A percentile compares a stretch with the other conserved stretches of the same genome.
These are phyloP conservation scores for Fusarium tricinctum DNA, from an alignment of 2,329 filamentous ascomycete species.

Conservation along the genomic window DNA sequence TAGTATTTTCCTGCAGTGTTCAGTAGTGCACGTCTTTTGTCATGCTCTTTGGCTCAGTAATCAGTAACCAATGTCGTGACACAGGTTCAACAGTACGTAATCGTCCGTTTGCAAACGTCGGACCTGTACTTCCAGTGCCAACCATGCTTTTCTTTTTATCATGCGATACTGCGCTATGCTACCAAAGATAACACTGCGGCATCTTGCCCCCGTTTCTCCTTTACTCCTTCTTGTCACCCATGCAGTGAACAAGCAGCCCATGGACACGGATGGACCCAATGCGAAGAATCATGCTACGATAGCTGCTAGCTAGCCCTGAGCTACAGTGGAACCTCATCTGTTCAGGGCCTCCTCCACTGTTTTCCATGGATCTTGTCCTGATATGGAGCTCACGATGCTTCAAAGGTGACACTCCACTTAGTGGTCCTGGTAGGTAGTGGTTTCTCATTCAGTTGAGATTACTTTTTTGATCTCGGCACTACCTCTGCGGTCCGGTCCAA, in stretches of 20 bases:
- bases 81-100: slow-evolving; percentile 44
- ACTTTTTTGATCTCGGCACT: slow-evolving; percentile 35
- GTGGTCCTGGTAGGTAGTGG: slow-evolving; percentile 17
- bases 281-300: slow-evolving; percentile 40
- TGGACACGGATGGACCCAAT: not conserved
- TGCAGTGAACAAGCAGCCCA: not conserved
- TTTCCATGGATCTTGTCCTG: slow-evolving; percentile 34
- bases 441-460: slow-evolving; percentile 36
- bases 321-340: slow-evolving; percentile 37
- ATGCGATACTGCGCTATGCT: slow-evolving; percentile 40
- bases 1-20: not conserved
- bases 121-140: slow-evolving; percentile 26
- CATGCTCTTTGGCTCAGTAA: slow-evolving; percentile 33
- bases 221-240: slow-evolving; percentile 34
- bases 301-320: slow-evolving; percentile 28
- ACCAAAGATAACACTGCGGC: slow-evolving; percentile 17
- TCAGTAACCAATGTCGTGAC: slow-evolving; percentile 39
- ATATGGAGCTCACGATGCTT: slow-evolving; percentile 47
- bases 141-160: slow-evolving; percentile 31
- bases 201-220: slow-evolving; percentile 41
- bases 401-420: slow-evolving; percentile 34
- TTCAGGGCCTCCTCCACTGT: slow-evolving; percentile 16
- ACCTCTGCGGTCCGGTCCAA: slow-evolving; percentile 18
- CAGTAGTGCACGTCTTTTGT: slow-evolving; percentile 6
- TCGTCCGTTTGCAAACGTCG: slow-evolving; percentile 37